phyloP scores from a whole-genome alignment of 2,329 filamentous ascomycete genomes.

The Stylonectria norvegica region DNA sequence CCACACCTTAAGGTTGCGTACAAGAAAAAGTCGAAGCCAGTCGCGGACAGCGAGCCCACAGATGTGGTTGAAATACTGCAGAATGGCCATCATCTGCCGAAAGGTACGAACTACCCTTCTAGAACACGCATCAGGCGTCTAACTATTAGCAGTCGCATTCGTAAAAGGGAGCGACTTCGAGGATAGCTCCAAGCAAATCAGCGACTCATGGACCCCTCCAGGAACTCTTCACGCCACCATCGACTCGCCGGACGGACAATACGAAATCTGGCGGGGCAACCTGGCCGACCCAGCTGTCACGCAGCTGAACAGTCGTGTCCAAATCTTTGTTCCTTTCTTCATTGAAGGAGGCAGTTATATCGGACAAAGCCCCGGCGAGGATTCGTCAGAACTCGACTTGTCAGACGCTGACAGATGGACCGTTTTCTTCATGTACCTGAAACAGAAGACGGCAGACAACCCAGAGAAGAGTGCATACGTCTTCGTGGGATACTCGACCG shows the following conservation, averaged over 20 bases:
- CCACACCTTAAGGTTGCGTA: conserved; percentile 71
- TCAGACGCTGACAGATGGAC: conserved; percentile 82
- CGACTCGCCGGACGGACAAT: conserved; percentile 58
- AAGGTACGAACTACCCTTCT: conserved; percentile 45
- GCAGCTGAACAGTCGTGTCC: conserved; percentile 72
- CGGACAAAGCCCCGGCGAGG: conserved; percentile 38
- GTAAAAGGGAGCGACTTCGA: conserved; percentile 61
- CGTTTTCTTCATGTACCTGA: conserved; percentile 80
- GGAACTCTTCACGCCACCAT: conserved; percentile 68
- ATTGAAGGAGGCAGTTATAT: conserved; percentile 90
- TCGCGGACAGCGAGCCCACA: conserved; percentile 63
- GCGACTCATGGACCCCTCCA: conserved; percentile 62
- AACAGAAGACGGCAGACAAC: conserved; percentile 43
- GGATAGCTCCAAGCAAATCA: conserved; percentile 47
- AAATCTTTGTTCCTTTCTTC: conserved; percentile 79
- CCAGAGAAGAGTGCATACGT: conserved; percentile 61
- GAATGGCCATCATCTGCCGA: conserved; percentile 64
- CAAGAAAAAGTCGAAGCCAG: conserved; percentile 64
- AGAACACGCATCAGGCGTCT: not conserved
- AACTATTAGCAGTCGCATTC: conserved; percentile 57
- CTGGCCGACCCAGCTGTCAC: conserved; percentile 67
- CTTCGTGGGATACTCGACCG: conserved; percentile 85
- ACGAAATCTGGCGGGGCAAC: conserved; percentile 80
- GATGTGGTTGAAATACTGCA: conserved; percentile 65
- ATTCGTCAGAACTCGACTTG: conserved; percentile 63